Evolutionary conservation across 1,139 yeast genomes (phyloP).

Genomic region (Suhomyces choctaworum): DNA sequence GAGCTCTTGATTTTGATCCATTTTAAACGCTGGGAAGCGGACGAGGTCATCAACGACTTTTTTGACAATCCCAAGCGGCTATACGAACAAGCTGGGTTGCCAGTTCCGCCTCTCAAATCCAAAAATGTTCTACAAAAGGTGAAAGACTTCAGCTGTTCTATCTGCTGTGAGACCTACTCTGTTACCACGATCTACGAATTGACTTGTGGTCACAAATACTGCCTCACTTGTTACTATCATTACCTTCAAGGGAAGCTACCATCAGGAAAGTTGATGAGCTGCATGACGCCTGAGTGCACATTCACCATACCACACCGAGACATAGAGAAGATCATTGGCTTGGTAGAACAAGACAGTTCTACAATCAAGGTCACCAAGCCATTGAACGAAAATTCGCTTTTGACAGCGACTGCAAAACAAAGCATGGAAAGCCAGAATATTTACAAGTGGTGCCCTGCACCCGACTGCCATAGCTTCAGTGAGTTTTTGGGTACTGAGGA

Average conservation of each 20-base stretch:
- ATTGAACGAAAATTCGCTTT: constrained; percentile 16
- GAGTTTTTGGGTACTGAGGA: constrained; percentile 25
- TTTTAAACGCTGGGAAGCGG: constrained; percentile 71
- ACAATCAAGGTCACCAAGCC: constrained; percentile 11
- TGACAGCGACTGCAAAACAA: constrained; percentile 39
- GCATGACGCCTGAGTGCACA: constrained; percentile 54
- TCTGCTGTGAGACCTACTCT: constrained; percentile 65
- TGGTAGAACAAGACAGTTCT: constrained; percentile 9
- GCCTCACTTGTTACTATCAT: constrained; percentile 63
- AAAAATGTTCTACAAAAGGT: constrained; percentile 21
- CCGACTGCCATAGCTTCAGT: constrained; percentile 71
- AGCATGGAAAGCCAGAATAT: constrained; percentile 52
- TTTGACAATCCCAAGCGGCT: constrained; percentile 54
- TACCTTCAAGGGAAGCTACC: constrained; percentile 55
- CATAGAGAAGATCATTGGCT: constrained; percentile 22
- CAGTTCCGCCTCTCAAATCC: constrained; percentile 17
- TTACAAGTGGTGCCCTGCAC: constrained; percentile 81
- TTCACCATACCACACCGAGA: constrained; percentile 36
- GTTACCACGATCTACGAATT: constrained; percentile 50
- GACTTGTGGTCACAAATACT: constrained; percentile 70
- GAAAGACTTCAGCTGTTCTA: constrained; percentile 50
- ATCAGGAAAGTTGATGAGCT: constrained; percentile 60
- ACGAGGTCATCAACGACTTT: constrained; percentile 65
- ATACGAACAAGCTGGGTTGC: constrained; percentile 51
- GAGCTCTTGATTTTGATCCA: constrained; percentile 57